Evolutionary conservation across 2,329 filamentous ascomycete species (phyloP).

Genomic region (Microascus cirrosus): DNA sequence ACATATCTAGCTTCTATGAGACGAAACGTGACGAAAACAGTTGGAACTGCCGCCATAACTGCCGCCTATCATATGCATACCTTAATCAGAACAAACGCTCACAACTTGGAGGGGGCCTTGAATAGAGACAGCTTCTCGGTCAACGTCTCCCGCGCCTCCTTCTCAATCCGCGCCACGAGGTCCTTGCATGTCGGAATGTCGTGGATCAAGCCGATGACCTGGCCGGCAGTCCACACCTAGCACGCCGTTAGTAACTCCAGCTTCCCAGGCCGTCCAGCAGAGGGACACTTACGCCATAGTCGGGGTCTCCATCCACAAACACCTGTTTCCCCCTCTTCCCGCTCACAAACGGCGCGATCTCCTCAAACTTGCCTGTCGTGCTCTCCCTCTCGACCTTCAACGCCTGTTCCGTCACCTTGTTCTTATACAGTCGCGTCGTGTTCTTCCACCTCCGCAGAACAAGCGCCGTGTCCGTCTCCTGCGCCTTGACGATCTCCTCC

Average conservation of each 20-base stretch:
- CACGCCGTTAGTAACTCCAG: slow-evolving; percentile 7
- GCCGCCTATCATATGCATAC: background rate
- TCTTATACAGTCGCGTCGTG: slow-evolving; percentile 78
- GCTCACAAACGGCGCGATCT: slow-evolving; percentile 78
- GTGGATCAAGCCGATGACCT: slow-evolving; percentile 83
- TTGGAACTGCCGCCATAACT: background rate
- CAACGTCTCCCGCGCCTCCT: slow-evolving; percentile 59
- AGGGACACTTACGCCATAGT: slow-evolving; percentile 63
- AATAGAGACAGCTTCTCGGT: slow-evolving; percentile 46
- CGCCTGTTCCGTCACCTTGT: slow-evolving; percentile 75
- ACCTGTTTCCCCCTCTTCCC: slow-evolving; percentile 86
- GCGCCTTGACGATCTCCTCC: slow-evolving; percentile 74
- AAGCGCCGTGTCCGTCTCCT: slow-evolving; percentile 85
- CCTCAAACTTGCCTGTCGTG: slow-evolving; percentile 74
- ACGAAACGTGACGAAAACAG: background rate
- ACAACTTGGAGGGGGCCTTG: slow-evolving; percentile 48
- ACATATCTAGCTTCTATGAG: background rate
- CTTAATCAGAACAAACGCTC: slow-evolving; percentile 11
- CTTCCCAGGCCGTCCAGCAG: background rate
- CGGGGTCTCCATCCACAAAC: slow-evolving; percentile 81
- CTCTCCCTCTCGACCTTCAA: slow-evolving; percentile 76
- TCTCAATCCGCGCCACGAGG: slow-evolving; percentile 63
- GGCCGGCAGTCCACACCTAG: slow-evolving; percentile 92
- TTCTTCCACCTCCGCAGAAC: slow-evolving; percentile 88
- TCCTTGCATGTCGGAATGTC: slow-evolving; percentile 68